These are phyloP conservation scores for Brettanomyces sp. DNA, from an alignment of 805 yeast species.

Conservation along the genomic window DNA sequence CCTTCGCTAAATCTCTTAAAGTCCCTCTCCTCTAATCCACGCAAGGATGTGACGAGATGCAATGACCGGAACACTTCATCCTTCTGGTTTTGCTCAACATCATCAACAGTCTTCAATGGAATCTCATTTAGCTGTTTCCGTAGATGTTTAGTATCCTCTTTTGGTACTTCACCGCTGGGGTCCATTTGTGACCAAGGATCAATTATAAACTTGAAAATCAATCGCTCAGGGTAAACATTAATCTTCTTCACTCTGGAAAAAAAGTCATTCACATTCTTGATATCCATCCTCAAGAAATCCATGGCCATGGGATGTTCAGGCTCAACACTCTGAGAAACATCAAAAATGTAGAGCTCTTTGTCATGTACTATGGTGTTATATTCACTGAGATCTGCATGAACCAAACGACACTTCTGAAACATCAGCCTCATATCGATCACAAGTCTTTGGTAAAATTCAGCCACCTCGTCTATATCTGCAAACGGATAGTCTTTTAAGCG, in stretches of 20 bases:
- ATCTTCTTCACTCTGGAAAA: slow-evolving; percentile 66
- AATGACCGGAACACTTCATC: slow-evolving; percentile 84
- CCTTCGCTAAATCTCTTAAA: slow-evolving; percentile 73
- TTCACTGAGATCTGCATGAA: slow-evolving; percentile 95
- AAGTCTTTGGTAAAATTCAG: slow-evolving; percentile 65
- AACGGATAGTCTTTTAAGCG: slow-evolving; percentile 78
- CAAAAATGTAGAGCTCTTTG: slow-evolving; percentile 73
- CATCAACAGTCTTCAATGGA: slow-evolving; percentile 49
- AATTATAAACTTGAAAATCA: slow-evolving; percentile 69
- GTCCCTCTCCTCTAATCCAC: slow-evolving; percentile 85
- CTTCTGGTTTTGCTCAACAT: slow-evolving; percentile 44
- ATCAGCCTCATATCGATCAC: slow-evolving; percentile 76
- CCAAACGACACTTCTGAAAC: slow-evolving; percentile 80
- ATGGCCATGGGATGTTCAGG: slow-evolving; percentile 97
- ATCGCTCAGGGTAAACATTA: slow-evolving; percentile 70
- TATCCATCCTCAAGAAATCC: slow-evolving; percentile 94
- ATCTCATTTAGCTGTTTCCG: slow-evolving; percentile 35
- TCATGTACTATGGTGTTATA: slow-evolving; percentile 85
- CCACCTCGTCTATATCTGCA: slow-evolving; percentile 55
- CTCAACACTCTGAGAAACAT: slow-evolving; percentile 95
- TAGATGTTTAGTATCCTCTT: slow-evolving; percentile 33
- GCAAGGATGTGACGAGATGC: slow-evolving; percentile 68
- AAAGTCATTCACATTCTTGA: slow-evolving; percentile 87
- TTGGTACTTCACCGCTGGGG: slow-evolving; percentile 11
- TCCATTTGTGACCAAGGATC: slow-evolving; percentile 32